These are phyloP conservation scores for Piper longum DNA, from an alignment of 164 flowering plant species.

Conservation along the genomic window DNA sequence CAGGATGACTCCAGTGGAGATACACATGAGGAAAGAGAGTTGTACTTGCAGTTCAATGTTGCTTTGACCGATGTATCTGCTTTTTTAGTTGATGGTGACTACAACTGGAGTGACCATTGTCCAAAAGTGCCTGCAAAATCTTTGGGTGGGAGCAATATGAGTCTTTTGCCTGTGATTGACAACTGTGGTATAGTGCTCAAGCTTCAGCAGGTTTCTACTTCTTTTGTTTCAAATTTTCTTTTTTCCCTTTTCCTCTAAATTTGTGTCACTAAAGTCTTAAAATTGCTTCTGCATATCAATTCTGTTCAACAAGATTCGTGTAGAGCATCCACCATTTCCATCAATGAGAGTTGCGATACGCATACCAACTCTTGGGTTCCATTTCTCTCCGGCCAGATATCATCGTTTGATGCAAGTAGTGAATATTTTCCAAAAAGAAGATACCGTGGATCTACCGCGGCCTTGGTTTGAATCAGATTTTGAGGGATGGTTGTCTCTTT, in stretches of 20 bases:
- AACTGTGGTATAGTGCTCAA: constrained; percentile 70
- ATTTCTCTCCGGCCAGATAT: constrained; percentile 96
- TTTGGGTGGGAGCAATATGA: constrained; percentile 8
- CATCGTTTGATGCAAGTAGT: constrained; percentile 84
- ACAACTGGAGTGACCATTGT: constrained; percentile 40
- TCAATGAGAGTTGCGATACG: constrained; percentile 74
- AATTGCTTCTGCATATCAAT: constrained; percentile 2
- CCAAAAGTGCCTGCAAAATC: constrained; percentile 14
- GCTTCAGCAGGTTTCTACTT: constrained; percentile 70
- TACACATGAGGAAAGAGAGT: constrained; percentile 34
- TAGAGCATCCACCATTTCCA: constrained; percentile 52
- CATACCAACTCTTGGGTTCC: constrained; percentile 72
- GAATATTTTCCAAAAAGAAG: constrained; percentile 63
- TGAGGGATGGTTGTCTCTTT: constrained; percentile 83
- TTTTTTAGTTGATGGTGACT: constrained; percentile 90
- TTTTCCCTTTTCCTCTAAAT: not conserved
- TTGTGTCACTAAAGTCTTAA: not conserved
- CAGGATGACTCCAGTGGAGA: constrained; percentile 52
- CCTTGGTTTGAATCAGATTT: constrained; percentile 93
- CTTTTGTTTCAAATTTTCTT: not conserved
- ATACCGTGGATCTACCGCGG: constrained; percentile 24
- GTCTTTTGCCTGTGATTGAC: constrained; percentile 74
- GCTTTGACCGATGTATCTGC: constrained; percentile 91
- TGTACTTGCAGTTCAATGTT: constrained; percentile 78
- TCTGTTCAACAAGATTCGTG: constrained; percentile 38